phyloP scores from a whole-genome alignment of 1,284 basidiomycete species.

The Ganoderma boninense region DNA sequence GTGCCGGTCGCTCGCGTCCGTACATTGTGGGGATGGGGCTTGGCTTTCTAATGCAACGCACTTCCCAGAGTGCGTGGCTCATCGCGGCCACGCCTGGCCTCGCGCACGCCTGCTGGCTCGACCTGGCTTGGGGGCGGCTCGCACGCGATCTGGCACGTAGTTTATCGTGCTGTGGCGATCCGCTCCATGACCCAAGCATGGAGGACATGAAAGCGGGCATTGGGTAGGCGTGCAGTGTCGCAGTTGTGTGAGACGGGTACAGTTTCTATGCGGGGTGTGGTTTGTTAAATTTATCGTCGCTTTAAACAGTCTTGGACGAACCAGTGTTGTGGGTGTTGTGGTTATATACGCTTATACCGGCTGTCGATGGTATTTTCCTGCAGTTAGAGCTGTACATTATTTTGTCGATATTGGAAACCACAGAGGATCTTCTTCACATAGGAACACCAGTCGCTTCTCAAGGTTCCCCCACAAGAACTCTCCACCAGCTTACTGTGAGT shows the following conservation, averaged over 20 bases:
- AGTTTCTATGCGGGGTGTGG: neutral
- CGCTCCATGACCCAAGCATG: constrained; percentile 69
- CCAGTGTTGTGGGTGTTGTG: neutral
- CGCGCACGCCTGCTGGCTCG: constrained; percentile 61
- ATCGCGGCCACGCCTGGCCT: constrained; percentile 52
- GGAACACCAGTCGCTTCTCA: too few species aligned
- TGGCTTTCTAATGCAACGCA: constrained; percentile 83
- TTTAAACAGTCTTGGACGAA: neutral
- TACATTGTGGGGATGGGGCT: constrained; percentile 88
- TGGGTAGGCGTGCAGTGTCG: constrained; percentile 22
- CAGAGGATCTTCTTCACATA: neutral
- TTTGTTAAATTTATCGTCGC: neutral
- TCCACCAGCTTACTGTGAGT: too few species aligned
- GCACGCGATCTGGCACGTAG: constrained; percentile 90
- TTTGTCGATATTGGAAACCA: neutral
- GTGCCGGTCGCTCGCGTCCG: constrained; percentile 71
- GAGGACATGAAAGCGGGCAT: constrained; percentile 60
- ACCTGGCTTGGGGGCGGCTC: constrained; percentile 78
- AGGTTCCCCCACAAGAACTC: too few species aligned
- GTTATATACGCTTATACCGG: neutral
- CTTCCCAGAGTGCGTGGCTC: constrained; percentile 80
- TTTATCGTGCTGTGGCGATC: constrained; percentile 85
- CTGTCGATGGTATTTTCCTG: neutral
- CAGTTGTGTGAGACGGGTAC: too few species aligned
- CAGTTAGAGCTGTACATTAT: neutral